phyloP scores from a whole-genome alignment of 2,329 filamentous ascomycete species.

The Aaosphaeria pasadenensis region DNA sequence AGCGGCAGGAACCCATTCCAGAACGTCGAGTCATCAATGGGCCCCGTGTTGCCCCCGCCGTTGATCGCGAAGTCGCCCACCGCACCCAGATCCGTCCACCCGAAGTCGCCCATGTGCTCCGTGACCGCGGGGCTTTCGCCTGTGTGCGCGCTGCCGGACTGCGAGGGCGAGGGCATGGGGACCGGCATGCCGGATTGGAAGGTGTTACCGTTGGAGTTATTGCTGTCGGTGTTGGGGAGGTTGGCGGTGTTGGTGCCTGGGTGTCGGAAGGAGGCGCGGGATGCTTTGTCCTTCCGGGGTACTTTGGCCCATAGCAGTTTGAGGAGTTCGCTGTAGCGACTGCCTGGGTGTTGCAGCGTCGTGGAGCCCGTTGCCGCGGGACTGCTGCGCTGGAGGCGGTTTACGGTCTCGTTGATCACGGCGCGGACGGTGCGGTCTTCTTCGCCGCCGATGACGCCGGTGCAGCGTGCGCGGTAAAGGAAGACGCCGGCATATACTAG shows the following conservation, averaged over 20 bases:
- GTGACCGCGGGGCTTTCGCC: slow-evolving; percentile 42
- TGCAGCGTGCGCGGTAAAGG: slow-evolving; percentile 47
- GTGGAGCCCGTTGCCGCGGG: slow-evolving; percentile 18
- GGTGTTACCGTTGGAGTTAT: slow-evolving; percentile 23
- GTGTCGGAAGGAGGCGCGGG: slow-evolving; percentile 23
- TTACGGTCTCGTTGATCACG: slow-evolving; percentile 47
- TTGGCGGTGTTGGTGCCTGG: slow-evolving; percentile 29
- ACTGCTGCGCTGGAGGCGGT: slow-evolving; percentile 42
- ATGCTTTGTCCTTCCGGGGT: slow-evolving; percentile 28
- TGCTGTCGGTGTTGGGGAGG: slow-evolving; percentile 17
- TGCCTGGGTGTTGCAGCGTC: slow-evolving; percentile 45
- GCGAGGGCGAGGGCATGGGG: slow-evolving; percentile 27
- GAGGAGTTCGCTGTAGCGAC: slow-evolving; percentile 46
- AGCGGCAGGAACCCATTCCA: slow-evolving; percentile 37
- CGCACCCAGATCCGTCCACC: slow-evolving; percentile 48
- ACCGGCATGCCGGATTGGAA: slow-evolving; percentile 11
- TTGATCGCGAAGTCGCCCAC: slow-evolving; percentile 49
- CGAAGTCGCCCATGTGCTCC: slow-evolving; percentile 49
- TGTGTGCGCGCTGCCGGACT: slow-evolving; percentile 38
- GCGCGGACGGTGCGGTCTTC: slow-evolving; percentile 46
- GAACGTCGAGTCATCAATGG: slow-evolving; percentile 23
- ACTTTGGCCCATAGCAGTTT: slow-evolving; percentile 50
- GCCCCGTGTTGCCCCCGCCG: slow-evolving; percentile 27
- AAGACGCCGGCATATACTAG: slow-evolving; percentile 50
- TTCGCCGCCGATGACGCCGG: slow-evolving; percentile 46